A percentile compares a stretch with the other conserved stretches of the same genome.
These are phyloP conservation scores for Micractinium conductrix DNA, from an alignment of 139 green algal genomes.

Conservation along the genomic window DNA sequence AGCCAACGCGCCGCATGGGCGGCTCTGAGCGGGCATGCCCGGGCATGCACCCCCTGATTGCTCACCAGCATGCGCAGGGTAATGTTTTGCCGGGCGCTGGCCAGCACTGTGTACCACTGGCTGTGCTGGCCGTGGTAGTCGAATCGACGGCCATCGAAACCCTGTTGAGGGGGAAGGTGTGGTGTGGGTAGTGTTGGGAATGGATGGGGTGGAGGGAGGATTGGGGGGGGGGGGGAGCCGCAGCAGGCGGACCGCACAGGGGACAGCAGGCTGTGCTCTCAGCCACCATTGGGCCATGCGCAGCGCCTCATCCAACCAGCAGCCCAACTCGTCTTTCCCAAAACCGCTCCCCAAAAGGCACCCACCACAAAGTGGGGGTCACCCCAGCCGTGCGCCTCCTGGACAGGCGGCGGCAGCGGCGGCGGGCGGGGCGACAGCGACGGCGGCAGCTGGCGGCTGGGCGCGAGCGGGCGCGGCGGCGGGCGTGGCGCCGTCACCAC, in stretches of 20 bases:
- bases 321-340: neutral
- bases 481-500: too few relatives aligned
- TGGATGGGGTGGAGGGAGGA: too few relatives aligned
- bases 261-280: too few relatives aligned
- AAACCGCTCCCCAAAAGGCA: too few relatives aligned
- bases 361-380: neutral
- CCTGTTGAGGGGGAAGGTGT: neutral
- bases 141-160: neutral
- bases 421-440: neutral
- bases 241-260: too few relatives aligned
- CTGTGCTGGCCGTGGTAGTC: neutral
- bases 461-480: too few relatives aligned
- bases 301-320: neutral
- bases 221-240: too few relatives aligned
- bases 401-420: too few relatives aligned
- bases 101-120: neutral
- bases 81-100: neutral
- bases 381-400: neutral
- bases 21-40: neutral
- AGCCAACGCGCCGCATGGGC: neutral
- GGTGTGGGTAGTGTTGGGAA: too few relatives aligned
- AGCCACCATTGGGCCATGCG: neutral
- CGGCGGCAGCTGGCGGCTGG: too few relatives aligned
- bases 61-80: neutral
- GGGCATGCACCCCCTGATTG: too few relatives aligned